Conservation (phyloP, 2,329 filamentous ascomycete genomes). For the Diaporthe citri region DNA sequence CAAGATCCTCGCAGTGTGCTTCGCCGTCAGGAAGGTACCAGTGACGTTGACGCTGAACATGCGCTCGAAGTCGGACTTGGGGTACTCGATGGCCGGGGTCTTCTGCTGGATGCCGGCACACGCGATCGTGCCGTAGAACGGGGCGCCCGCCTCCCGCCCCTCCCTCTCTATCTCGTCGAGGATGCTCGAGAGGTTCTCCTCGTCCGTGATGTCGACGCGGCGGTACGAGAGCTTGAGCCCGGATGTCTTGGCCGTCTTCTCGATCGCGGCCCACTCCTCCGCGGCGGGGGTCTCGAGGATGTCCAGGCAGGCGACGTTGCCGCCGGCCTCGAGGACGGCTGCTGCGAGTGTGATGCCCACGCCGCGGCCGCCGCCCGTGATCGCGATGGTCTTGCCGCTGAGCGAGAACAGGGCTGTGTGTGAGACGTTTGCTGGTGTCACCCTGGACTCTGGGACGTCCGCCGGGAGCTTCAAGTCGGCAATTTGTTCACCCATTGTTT, state of each 20-base stretch:
- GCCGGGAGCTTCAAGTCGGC: constrained; percentile 19
- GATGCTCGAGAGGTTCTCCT: constrained; percentile 51
- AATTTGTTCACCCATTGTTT: constrained; percentile 19
- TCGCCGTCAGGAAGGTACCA: constrained; percentile 78
- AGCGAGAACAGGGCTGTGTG: constrained; percentile 17
- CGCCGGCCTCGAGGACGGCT: constrained; percentile 63
- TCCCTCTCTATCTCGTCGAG: constrained; percentile 54
- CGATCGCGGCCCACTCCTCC: constrained; percentile 56
- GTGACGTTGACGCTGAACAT: constrained; percentile 78
- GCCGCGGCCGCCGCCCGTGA: constrained; percentile 65
- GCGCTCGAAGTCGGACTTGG: constrained; percentile 72
- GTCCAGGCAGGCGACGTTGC: constrained; percentile 62
- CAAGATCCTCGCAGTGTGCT: constrained; percentile 74
- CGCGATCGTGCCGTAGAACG: constrained; percentile 54
- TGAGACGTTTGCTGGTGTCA: constrained; percentile 27
- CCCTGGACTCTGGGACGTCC: constrained; percentile 28
- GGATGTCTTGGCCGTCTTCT: constrained; percentile 54
- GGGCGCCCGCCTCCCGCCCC: constrained; percentile 48
- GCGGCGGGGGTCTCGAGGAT: constrained; percentile 51
- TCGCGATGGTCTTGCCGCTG: constrained; percentile 52
- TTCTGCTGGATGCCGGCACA: constrained; percentile 64
- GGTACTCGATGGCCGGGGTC: constrained; percentile 60
- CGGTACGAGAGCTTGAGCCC: constrained; percentile 54
- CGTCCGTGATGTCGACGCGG: constrained; percentile 61
- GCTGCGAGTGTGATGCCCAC: constrained; percentile 63